Base-by-base conservation (phyloP, 108 stramenopile genomes). In the Nannochloropsis oceanica region DNA sequence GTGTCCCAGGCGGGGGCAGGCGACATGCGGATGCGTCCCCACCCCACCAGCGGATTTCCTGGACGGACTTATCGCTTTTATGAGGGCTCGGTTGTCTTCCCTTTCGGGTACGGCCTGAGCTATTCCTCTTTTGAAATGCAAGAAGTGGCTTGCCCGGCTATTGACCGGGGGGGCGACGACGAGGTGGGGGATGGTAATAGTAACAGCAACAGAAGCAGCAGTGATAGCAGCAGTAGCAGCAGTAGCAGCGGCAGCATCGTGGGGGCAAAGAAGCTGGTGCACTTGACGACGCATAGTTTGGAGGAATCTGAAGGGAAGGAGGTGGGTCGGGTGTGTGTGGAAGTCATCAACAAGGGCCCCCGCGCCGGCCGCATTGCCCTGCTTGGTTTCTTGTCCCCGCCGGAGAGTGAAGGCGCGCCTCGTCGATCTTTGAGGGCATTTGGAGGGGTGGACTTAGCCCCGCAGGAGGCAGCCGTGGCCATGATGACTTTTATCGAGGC, bases 41-140 rank as follows among this genome's bases (percentile, higher is more conserved):
- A 73, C 9, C 59, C 18, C n/a, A 73, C 22, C 59, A n/a, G n/a
- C 0, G 59, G 59, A 18, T 73, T 73, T 79, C 90, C 90, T n/a
- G 90, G 90, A 20, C 85, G 88, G 43, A 87, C 88, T n/a, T 86
- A 90, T 83, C 43, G 90, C 14, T 90, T 90, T 43, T 90, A 88
- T 84, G 81, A n/a, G 7, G 90, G 86, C 44, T 24, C 80, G 25
- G 43, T 83, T 20, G 85, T 90, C 13, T 44, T 87, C 9, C 82
- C 82, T 14, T 90, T 90, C 83, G 90, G 90, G 25, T 59, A 59
- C 79, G 90, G 90, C 43, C 85, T 90, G 22, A 42, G 43, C 18
- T 90, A 90, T 84, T 86, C 90, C 11, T 80, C 85, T 8, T 88
- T 86, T 43, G 11, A 81, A 44, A 73, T 73, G 22, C 22, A 73